A percentile compares a stretch with the other conserved stretches of the same genome.
Evolutionary conservation across 805 yeast genomes (phyloP).

Genomic region (Teunomyces lycoperdinae): DNA sequence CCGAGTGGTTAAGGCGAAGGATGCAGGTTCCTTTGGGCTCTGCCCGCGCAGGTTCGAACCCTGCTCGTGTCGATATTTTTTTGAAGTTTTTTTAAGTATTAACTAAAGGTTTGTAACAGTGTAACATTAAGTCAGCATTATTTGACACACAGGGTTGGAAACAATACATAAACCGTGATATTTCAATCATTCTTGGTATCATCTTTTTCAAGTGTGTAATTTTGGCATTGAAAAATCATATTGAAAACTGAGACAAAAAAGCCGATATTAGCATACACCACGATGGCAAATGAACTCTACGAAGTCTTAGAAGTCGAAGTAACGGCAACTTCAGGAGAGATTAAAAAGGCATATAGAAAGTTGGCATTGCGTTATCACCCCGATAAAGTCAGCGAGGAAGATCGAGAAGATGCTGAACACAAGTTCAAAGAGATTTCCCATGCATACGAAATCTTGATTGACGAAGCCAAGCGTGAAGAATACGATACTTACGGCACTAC

Average conservation of each 20-base stretch:
- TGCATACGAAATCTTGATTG: conserved; percentile 81
- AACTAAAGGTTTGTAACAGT: neutral
- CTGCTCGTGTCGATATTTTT: conserved; percentile 64
- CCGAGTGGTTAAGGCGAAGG: conserved; percentile 79
- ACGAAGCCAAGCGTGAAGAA: conserved; percentile 57
- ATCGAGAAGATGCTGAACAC: conserved; percentile 66
- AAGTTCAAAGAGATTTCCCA: conserved; percentile 79
- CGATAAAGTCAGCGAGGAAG: conserved; percentile 72
- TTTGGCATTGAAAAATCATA: neutral
- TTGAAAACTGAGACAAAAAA: conserved; percentile 2
- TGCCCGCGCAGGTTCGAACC: conserved; percentile 81
- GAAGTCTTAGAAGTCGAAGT: conserved; percentile 67
- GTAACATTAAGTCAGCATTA: neutral
- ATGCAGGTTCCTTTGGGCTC: conserved; percentile 73
- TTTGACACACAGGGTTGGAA: too few relatives aligned
- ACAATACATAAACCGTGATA: too few relatives aligned
- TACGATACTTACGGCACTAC: conserved; percentile 58
- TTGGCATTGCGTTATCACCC: conserved; percentile 86
- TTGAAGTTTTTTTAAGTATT: conserved; percentile 9
- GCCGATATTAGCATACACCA: neutral
- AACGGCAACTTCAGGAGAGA: conserved; percentile 66
- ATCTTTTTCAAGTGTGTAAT: neutral
- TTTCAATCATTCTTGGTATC: neutral
- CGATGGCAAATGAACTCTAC: conserved; percentile 36
- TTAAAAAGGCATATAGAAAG: conserved; percentile 80